phyloP scores from a whole-genome alignment of 2,329 filamentous ascomycete genomes.

The Monosporascus cannonballus region DNA sequence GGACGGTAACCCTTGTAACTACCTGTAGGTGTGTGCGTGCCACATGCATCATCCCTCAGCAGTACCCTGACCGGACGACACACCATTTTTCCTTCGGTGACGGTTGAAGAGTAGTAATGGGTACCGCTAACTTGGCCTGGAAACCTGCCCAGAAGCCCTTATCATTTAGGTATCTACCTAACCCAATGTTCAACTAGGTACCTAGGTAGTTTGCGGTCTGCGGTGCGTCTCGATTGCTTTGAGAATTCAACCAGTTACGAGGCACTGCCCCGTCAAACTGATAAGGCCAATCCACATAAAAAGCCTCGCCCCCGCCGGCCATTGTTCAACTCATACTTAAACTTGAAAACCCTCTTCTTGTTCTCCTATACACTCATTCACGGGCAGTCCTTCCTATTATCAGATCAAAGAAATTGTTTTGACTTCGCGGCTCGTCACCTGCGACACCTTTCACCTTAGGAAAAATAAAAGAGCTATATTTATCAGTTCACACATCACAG shows the following conservation, averaged over 20 bases:
- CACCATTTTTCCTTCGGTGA: not conserved
- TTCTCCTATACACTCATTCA: not conserved
- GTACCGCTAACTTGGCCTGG: too few species aligned
- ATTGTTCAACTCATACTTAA: not conserved
- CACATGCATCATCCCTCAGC: not conserved
- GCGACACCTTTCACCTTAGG: not conserved
- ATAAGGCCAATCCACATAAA: not conserved
- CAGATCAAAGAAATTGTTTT: constrained; percentile 2
- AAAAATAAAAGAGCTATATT: constrained; percentile 2
- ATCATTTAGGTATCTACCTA: too few species aligned
- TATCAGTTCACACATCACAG: constrained; percentile 5
- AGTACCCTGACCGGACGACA: not conserved
- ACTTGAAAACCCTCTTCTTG: not conserved
- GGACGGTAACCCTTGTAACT: not conserved
- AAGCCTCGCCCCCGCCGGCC: not conserved
- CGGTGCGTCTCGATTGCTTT: not conserved
- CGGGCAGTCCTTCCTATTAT: not conserved
- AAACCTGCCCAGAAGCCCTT: too few species aligned
- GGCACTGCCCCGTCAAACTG: not conserved
- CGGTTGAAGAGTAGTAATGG: too few species aligned
- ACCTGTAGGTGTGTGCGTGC: too few species aligned
- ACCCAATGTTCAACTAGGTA: not conserved
- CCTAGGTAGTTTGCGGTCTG: not conserved
- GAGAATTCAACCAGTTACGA: not conserved
- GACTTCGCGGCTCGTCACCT: not conserved